Evolutionary conservation across 192 early-diverging fungal genomes (phyloP).

Genomic region (Dissophora ornata): DNA sequence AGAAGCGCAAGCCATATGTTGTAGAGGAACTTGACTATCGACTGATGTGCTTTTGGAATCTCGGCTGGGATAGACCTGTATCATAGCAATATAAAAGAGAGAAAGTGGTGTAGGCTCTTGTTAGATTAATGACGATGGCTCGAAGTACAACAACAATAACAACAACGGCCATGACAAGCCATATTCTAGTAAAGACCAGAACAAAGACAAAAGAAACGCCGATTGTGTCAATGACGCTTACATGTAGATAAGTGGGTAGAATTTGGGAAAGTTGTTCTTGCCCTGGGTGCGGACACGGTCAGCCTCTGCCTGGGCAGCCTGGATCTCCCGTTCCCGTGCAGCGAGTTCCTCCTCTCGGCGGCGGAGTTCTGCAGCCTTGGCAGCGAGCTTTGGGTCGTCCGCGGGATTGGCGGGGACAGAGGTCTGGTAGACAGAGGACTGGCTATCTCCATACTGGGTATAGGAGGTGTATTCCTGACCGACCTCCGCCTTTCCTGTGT

Average conservation of each 20-base stretch:
- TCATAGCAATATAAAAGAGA: neutral
- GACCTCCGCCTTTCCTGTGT: constrained; percentile 23
- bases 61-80: constrained; percentile 70
- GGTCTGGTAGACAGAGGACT: constrained; percentile 40
- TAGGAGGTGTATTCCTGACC: constrained; percentile 49
- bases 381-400: constrained; percentile 42
- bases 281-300: constrained; percentile 68
- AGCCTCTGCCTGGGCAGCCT: constrained; percentile 71
- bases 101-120: constrained; percentile 4
- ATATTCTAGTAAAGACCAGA: too few relatives aligned
- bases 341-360: constrained; percentile 82
- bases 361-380: constrained; percentile 77
- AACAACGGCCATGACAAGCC: neutral
- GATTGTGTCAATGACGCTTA: constrained; percentile 31
- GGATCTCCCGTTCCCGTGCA: constrained; percentile 76
- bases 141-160: too few relatives aligned
- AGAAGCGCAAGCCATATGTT: constrained; percentile 80
- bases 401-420: constrained; percentile 9
- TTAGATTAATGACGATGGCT: too few relatives aligned
- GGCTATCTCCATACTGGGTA: constrained; percentile 47
- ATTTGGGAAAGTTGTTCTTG: constrained; percentile 86
- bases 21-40: constrained; percentile 76
- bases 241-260: constrained; percentile 86
- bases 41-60: constrained; percentile 73
- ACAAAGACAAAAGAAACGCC: neutral